Percentiles rank a stretch among this genome's conserved stretches.
Conservation (phyloP, 345 rosid species). For the Ceriops decandra region DNA sequence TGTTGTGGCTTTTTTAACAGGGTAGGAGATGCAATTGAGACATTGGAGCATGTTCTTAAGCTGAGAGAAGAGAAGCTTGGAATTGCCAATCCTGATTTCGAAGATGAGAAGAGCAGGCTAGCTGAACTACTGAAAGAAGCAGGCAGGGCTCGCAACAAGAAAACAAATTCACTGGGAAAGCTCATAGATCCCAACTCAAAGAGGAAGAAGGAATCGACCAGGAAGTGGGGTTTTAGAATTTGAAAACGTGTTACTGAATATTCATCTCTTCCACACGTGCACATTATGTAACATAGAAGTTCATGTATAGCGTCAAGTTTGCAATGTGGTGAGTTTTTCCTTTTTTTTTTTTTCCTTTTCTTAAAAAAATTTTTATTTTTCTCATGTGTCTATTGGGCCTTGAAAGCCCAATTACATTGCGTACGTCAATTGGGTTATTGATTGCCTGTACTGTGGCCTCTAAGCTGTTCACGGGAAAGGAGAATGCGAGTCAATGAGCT, state of each 20-base stretch:
- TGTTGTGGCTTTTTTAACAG: constrained; percentile 32
- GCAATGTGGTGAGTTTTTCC: constrained; percentile 28
- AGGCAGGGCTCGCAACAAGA: constrained; percentile 76
- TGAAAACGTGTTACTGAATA: constrained; percentile 27
- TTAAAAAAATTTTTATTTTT: not conserved
- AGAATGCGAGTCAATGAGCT: constrained; percentile 25
- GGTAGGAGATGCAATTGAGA: constrained; percentile 96
- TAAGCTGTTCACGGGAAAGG: constrained; percentile 20
- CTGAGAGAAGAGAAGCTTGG: constrained; percentile 97
- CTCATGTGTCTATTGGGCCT: constrained; percentile 10
- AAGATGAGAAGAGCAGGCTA: constrained; percentile 88
- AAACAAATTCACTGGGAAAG: constrained; percentile 87
- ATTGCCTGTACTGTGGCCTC: constrained; percentile 31
- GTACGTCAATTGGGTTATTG: constrained; percentile 27
- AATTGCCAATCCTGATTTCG: constrained; percentile 94
- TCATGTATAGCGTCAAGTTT: constrained; percentile 49
- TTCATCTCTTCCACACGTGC: constrained; percentile 28
- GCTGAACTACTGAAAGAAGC: constrained; percentile 97
- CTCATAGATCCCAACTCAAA: constrained; percentile 80
- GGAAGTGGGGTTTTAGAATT: constrained; percentile 80
- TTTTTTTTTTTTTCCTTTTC: not conserved
- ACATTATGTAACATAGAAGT: constrained; percentile 45
- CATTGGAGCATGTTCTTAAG: constrained; percentile 82
- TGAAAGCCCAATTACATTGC: constrained; percentile 22
- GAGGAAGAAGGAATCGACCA: constrained; percentile 66